These are phyloP conservation scores for Euphorbia lathyris DNA, from an alignment of 345 rosid genomes.

Conservation along the genomic window DNA sequence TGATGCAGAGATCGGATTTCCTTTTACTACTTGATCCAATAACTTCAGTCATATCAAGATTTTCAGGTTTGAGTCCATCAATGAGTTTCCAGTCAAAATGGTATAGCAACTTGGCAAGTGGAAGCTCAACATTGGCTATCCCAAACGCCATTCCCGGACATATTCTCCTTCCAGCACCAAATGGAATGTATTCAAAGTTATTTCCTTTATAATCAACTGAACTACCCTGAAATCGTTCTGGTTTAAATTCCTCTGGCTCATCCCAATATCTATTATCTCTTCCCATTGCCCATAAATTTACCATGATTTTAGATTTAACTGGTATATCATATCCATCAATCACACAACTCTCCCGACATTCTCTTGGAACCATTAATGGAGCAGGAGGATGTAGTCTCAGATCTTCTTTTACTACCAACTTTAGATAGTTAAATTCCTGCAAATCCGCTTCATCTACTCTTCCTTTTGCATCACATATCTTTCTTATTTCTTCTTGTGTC, in stretches of 20 bases:
- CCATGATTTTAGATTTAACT: neutral
- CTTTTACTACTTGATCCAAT: neutral
- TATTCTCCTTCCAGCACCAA: neutral
- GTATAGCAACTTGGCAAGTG: neutral
- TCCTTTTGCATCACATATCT: neutral
- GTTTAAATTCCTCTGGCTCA: no score
- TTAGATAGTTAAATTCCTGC: neutral
- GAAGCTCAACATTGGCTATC: neutral
- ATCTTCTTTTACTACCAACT: constrained; percentile 7
- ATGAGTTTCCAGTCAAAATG: no score
- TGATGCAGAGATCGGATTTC: neutral
- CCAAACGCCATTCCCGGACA: constrained; percentile 11
- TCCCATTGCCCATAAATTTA: constrained; percentile 12
- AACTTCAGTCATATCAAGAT: constrained; percentile 3
- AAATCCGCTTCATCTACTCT: constrained; percentile 6
- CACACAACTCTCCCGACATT: constrained; percentile 6
- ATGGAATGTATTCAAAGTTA: constrained; percentile 4
- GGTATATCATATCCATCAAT: constrained; percentile 1
- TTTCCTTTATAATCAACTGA: constrained; percentile 7
- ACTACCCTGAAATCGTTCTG: constrained; percentile 9
- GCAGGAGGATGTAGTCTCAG: constrained; percentile 11
- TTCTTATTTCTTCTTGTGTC: constrained; percentile 9
- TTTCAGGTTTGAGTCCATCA: neutral
- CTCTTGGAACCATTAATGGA: constrained; percentile 15
- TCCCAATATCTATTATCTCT: constrained; percentile 1